Evolutionary conservation across 805 yeast genomes (phyloP).

Genomic region (Yarrowia sp.): DNA sequence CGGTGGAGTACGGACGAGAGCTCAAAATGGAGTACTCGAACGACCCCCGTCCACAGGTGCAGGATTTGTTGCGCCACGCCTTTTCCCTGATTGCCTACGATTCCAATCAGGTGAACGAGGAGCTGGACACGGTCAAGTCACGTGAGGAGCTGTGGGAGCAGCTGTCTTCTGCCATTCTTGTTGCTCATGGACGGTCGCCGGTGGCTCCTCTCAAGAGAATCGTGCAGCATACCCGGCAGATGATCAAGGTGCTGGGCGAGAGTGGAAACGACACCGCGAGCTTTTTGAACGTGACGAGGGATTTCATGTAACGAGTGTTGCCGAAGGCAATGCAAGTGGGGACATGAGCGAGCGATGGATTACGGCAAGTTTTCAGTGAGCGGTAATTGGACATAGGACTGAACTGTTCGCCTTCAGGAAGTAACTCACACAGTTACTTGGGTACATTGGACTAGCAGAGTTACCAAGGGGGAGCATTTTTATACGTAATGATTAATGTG

Average conservation of each 20-base stretch:
- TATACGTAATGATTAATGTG: constrained; percentile 11
- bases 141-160: constrained; percentile 53
- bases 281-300: constrained; percentile 57
- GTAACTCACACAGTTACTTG: no score
- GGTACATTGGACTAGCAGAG: no score
- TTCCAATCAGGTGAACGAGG: constrained; percentile 48
- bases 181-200: constrained; percentile 55
- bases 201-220: constrained; percentile 56
- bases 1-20: constrained; percentile 53
- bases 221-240: constrained; percentile 53
- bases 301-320: constrained; percentile 47
- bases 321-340: background rate
- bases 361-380: no score
- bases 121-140: constrained; percentile 15
- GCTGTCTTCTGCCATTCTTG: constrained; percentile 55
- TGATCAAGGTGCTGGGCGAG: constrained; percentile 50
- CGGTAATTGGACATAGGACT: no score
- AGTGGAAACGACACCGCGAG: constrained; percentile 50
- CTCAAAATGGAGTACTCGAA: constrained; percentile 50
- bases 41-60: constrained; percentile 49
- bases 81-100: constrained; percentile 61
- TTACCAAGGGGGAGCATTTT: background rate
- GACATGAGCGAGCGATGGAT: no score
- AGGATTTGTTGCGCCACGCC: constrained; percentile 55
- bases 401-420: no score